phyloP scores from a whole-genome alignment of 805 yeast species.

The Lachancea quebecensis region DNA sequence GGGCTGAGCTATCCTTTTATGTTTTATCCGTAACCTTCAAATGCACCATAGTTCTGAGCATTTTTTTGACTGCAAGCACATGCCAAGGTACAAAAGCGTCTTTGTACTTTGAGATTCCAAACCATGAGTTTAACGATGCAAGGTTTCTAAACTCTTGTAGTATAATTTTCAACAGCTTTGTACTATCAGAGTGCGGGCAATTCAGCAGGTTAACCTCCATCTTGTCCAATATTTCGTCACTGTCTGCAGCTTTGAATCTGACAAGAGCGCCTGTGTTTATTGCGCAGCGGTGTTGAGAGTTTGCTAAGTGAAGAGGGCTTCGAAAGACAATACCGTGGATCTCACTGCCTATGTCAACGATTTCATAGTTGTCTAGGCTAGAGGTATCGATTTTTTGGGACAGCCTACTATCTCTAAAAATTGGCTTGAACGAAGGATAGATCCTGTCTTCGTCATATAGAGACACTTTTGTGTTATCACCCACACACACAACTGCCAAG shows the following conservation, averaged over 20 bases:
- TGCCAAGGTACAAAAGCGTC: slow-evolving; percentile 63
- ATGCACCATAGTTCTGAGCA: slow-evolving; percentile 53
- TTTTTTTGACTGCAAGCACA: slow-evolving; percentile 57
- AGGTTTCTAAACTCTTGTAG: slow-evolving; percentile 57
- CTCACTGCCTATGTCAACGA: slow-evolving; percentile 46
- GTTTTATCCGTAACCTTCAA: slow-evolving; percentile 36
- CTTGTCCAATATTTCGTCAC: slow-evolving; percentile 29
- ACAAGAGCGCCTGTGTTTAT: slow-evolving; percentile 64
- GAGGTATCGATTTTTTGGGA: slow-evolving; percentile 13
- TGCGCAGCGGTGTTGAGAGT: slow-evolving; percentile 63
- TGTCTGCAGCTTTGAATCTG: slow-evolving; percentile 28
- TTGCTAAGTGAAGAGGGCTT: slow-evolving; percentile 57
- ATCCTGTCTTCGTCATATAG: slow-evolving; percentile 29
- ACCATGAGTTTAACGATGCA: slow-evolving; percentile 36
- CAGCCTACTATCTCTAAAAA: slow-evolving; percentile 23
- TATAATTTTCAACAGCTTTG: slow-evolving; percentile 47
- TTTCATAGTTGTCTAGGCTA: slow-evolving; percentile 24
- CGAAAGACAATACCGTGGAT: slow-evolving; percentile 53
- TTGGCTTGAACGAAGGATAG: slow-evolving; percentile 30
- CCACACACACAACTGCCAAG: slow-evolving; percentile 64
- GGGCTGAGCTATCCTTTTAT: slow-evolving; percentile 8
- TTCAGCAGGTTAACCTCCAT: slow-evolving; percentile 65
- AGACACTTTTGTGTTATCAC: slow-evolving; percentile 45
- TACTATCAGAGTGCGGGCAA: slow-evolving; percentile 62
- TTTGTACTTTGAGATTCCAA: slow-evolving; percentile 30